Percentiles rank a stretch among this genome's conserved stretches.
phyloP scores from a whole-genome alignment of 1,284 basidiomycete genomes.

The Sanghuangporus baumii region DNA sequence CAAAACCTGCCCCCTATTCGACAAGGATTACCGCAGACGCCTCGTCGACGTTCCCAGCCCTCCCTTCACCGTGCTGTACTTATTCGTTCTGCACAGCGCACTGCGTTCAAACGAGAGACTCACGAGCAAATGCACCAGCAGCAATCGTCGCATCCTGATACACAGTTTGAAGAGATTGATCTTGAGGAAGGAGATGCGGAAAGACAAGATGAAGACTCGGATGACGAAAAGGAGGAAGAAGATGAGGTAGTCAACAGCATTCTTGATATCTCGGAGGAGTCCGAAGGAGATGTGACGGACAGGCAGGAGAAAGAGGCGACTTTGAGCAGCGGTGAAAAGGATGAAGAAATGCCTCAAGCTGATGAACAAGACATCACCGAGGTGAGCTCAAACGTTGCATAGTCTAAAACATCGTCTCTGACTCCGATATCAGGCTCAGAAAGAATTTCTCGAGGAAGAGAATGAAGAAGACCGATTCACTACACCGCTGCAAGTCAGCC shows the following conservation, averaged over 20 bases:
- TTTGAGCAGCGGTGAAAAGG: constrained; percentile 12
- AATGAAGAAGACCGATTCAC: constrained; percentile 7
- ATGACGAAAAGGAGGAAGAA: constrained; percentile 27
- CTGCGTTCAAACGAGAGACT: constrained; percentile 36
- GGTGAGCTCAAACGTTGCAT: background rate
- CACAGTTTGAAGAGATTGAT: constrained; percentile 25
- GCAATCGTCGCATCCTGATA: constrained; percentile 23
- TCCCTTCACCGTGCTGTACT: constrained; percentile 64
- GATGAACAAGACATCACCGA: constrained; percentile 14
- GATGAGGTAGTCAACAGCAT: constrained; percentile 27
- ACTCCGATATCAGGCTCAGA: background rate
- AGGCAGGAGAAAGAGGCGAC: background rate
- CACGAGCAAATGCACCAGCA: constrained; percentile 27
- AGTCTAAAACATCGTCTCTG: background rate
- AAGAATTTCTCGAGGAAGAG: constrained; percentile 7
- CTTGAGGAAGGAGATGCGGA: constrained; percentile 24
- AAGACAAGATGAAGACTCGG: constrained; percentile 26
- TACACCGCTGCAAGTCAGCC: constrained; percentile 17
- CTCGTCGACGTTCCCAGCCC: constrained; percentile 34
- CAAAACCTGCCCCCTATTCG: constrained; percentile 10
- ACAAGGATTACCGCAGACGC: constrained; percentile 29
- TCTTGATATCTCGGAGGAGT: constrained; percentile 22
- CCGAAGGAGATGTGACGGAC: constrained; percentile 13
- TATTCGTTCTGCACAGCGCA: constrained; percentile 60
- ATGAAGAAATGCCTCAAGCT: constrained; percentile 15